A percentile compares a stretch with the other conserved stretches of the same genome.
These are phyloP conservation scores for Apiotrichum domesticum DNA, from an alignment of 1,284 basidiomycete genomes.

Conservation along the genomic window DNA sequence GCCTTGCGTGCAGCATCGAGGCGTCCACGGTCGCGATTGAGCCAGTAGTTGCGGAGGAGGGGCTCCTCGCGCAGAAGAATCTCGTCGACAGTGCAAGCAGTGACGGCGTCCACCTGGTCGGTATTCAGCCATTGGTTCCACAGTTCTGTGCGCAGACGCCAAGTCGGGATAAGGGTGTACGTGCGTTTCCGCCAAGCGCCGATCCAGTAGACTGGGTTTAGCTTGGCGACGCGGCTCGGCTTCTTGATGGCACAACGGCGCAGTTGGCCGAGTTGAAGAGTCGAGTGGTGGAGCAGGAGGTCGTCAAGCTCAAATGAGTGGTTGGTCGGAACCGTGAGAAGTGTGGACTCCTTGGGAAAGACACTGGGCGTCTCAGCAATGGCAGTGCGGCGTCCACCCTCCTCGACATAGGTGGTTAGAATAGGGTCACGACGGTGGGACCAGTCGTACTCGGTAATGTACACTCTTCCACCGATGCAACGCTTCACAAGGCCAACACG, in stretches of 20 bases:
- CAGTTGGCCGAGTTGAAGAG: conserved; percentile 4
- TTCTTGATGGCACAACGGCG: neutral
- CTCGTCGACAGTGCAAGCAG: conserved; percentile 12
- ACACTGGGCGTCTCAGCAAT: neutral
- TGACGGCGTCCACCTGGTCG: conserved; percentile 9
- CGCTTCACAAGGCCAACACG: conserved; percentile 6
- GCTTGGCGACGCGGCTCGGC: neutral
- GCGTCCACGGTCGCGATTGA: conserved; percentile 6
- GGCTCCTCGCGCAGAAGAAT: conserved; percentile 10
- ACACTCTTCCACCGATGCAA: neutral
- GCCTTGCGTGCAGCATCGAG: neutral
- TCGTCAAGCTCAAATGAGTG: conserved; percentile 8
- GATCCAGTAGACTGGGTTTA: neutral
- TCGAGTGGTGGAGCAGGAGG: conserved; percentile 4
- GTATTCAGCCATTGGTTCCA: conserved; percentile 10
- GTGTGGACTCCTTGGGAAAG: neutral
- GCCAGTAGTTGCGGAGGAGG: conserved; percentile 7
- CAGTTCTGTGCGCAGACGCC: conserved; percentile 9
- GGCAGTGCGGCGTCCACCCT: conserved; percentile 2
- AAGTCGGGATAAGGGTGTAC: conserved; percentile 5
- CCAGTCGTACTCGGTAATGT: conserved; percentile 8
- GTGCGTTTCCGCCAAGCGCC: neutral
- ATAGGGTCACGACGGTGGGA: conserved; percentile 9
- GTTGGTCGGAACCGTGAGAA: conserved; percentile 4
- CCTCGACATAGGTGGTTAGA: conserved; percentile 4